These are phyloP conservation scores for Aspergillus nidulans DNA, from an alignment of 495 filamentous ascomycete genomes.

Conservation along the genomic window DNA sequence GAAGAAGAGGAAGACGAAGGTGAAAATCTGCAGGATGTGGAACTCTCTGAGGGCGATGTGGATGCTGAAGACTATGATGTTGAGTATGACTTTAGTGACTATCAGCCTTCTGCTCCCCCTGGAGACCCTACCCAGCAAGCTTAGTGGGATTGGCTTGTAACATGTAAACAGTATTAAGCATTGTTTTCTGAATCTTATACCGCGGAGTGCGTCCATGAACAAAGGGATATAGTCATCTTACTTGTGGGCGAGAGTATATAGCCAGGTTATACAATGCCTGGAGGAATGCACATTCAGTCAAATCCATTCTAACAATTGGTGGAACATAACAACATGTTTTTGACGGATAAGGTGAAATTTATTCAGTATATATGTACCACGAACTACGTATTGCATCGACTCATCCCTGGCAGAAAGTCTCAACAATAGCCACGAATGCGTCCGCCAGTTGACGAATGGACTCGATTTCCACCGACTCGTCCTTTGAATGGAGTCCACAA, in stretches of 20 bases:
- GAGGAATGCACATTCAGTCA: no score
- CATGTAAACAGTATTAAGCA: background rate
- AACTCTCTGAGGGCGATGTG: constrained; percentile 20
- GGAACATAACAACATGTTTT: no score
- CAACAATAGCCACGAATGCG: background rate
- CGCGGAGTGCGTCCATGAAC: no score
- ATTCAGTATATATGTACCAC: no score
- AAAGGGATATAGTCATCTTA: no score
- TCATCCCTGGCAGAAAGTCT: background rate
- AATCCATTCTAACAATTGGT: no score
- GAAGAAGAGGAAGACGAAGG: constrained; percentile 17
- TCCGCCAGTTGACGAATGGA: background rate
- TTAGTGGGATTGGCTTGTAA: background rate
- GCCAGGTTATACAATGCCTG: no score
- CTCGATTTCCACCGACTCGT: background rate
- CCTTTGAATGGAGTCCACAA: background rate
- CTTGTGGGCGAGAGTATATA: no score
- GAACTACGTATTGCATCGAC: no score
- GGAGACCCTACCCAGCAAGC: constrained; percentile 19
- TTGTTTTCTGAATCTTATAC: no score
- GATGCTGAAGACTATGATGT: constrained; percentile 23
- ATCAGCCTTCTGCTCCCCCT: constrained; percentile 14
- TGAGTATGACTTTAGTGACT: constrained; percentile 23
- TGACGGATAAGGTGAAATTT: no score
- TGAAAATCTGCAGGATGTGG: constrained; percentile 22